These are phyloP conservation scores for slime mould (Dictyostelium discoideum) DNA, from an alignment of 78 protist genomes.

Conservation along the genomic window dicty_2.7 NC_007091.3:3930501-3931000, in stretches of 20 bases:
- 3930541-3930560: constrained; percentile 57
- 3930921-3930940: constrained; percentile 40
- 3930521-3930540: constrained; percentile 52
- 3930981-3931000: constrained; percentile 61
- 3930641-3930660: not conserved
- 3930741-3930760: not conserved
- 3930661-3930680: not conserved
- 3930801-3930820: constrained; percentile 67
- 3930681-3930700: not conserved
- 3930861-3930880: constrained; percentile 52
- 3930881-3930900: constrained; percentile 44
- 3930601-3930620: constrained; percentile 43
- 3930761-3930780: constrained; percentile 76
- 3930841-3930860: constrained; percentile 49
- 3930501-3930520: constrained; percentile 28
- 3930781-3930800: constrained; percentile 48
- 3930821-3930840: constrained; percentile 64
- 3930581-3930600: constrained; percentile 31
- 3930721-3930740: not conserved
- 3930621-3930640: constrained; percentile 74
- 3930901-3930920: constrained; percentile 24
- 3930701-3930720: not conserved
- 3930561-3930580: constrained; percentile 20
- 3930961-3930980: constrained; percentile 47
- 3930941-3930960: constrained; percentile 22